A percentile compares a stretch with the other conserved stretches of the same genome.
These are phyloP conservation scores for Fusarium metavorans DNA, from an alignment of 2,329 filamentous ascomycete species.

Conservation along the genomic window DNA sequence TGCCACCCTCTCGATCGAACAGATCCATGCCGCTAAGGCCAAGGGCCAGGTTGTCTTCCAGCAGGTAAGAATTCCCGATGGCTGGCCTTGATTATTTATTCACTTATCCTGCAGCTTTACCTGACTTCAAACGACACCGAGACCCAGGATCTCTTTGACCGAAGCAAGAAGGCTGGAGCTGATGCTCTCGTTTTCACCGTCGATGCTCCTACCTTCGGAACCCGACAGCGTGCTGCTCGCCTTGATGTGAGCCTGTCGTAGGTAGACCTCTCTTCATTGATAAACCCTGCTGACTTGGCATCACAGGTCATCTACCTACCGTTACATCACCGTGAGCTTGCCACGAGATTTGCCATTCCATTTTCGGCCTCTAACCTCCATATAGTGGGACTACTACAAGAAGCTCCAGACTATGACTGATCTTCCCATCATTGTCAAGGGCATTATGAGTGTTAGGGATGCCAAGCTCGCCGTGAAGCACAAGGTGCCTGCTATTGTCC, in stretches of 20 bases:
- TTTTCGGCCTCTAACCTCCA: neutral
- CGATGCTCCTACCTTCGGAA: constrained; percentile 51
- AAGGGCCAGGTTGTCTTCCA: constrained; percentile 51
- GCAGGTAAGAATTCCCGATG: constrained; percentile 35
- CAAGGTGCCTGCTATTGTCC: constrained; percentile 45
- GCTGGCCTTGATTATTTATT: neutral
- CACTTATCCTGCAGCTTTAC: constrained; percentile 14
- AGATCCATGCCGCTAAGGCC: constrained; percentile 49
- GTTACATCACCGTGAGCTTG: constrained; percentile 40
- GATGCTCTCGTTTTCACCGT: constrained; percentile 51
- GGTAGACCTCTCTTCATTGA: neutral
- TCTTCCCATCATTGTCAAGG: constrained; percentile 53
- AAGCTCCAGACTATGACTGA: constrained; percentile 45
- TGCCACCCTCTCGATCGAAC: constrained; percentile 47
- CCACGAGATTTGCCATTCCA: neutral
- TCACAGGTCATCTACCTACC: neutral
- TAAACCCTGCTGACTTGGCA: neutral
- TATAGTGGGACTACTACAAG: constrained; percentile 49
- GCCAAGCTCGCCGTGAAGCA: constrained; percentile 45
- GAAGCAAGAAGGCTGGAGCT: constrained; percentile 45
- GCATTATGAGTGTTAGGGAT: constrained; percentile 51
- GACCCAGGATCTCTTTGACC: constrained; percentile 43
- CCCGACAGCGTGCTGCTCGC: constrained; percentile 52
- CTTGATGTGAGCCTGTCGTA: constrained; percentile 44
- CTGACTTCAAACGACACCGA: constrained; percentile 44